Evolutionary conservation across 2,329 filamentous ascomycete genomes (phyloP), one percentile per base, ranked within the genome.

Genomic region (Pseudonectria foliicola): DNA sequence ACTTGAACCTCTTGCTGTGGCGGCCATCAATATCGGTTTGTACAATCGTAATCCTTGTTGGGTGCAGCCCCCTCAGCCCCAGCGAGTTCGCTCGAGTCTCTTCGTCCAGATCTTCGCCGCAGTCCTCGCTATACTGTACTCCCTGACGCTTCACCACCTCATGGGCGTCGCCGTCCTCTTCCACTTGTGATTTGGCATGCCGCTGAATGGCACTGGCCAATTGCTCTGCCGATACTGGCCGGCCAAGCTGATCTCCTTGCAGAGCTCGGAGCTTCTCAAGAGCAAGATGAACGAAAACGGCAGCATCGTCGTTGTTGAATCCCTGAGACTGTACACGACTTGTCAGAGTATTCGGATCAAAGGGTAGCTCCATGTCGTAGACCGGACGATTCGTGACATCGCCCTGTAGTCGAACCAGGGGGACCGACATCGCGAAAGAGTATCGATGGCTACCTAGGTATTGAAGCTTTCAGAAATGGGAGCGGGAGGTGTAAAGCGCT

Each of bases 1-100:
- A 59, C 21, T 49, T 50, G 43, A 56, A 54, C 11, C 48, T 48
- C 35, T 56, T 53, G n/a, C 32, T 4, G 13, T 36, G 27, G 6
- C 38, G 33, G 13, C 49, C 52, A 24, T 40, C 29, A 6, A 35
- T 18, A 6, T 37, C 32, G 4, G 39, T 29, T 6, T 41, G 33
- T 10, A 43, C 41, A 23, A 49, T 29, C 8, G 29, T 13, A 5
- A 44, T 16, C 11, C 37, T 37, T 4, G 37, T 21, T 21, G 18
- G 18, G 5, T 21, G 5, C 8, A 8, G 18, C 18, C 8, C 8
- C 5, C 8, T 21, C 18, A 8, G 8, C 8, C 8, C 8, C 18
- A 21, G 8, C 5, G 8, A 6, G 5, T 21, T 8, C 8, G 18
- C 18, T 6, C 8, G 18, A 5, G 18, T 33, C 10, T 44, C n/a